Conservation (phyloP, 2,329 filamentous ascomycete genomes). For the Huntiella decipiens region DNA sequence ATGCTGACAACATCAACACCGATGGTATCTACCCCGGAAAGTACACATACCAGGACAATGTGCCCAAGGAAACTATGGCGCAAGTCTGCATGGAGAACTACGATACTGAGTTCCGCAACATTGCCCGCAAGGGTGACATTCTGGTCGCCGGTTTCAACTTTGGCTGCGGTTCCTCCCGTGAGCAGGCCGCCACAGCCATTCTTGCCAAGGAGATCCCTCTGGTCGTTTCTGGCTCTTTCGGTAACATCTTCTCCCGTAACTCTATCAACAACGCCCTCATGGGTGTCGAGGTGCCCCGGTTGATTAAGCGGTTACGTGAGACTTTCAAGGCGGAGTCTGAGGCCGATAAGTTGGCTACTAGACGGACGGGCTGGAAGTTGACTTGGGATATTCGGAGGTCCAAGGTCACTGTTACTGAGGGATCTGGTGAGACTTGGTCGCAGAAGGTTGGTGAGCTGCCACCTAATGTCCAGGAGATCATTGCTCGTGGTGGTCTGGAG, state of each 20-base stretch:
- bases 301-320: slow-evolving; percentile 47
- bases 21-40: slow-evolving; percentile 82
- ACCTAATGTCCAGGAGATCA: slow-evolving; percentile 72
- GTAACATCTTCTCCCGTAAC: slow-evolving; percentile 66
- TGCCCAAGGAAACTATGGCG: slow-evolving; percentile 63
- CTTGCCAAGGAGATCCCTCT: slow-evolving; percentile 64
- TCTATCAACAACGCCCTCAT: slow-evolving; percentile 64
- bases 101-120: slow-evolving; percentile 47
- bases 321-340: slow-evolving; percentile 6
- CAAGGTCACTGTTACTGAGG: slow-evolving; percentile 52
- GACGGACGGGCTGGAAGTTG: slow-evolving; percentile 66
- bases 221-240: slow-evolving; percentile 63
- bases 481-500: slow-evolving; percentile 58
- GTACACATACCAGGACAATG: slow-evolving; percentile 77
- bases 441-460: slow-evolving; percentile 70
- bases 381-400: slow-evolving; percentile 62
- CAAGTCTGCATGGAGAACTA: slow-evolving; percentile 90
- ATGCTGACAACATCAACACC: slow-evolving; percentile 69
- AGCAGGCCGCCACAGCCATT: slow-evolving; percentile 78
- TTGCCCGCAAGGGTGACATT: slow-evolving; percentile 54
- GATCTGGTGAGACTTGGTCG: slow-evolving; percentile 50
- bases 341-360: slow-evolving; percentile 36
- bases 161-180: slow-evolving; percentile 61
- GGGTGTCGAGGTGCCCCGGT: slow-evolving; percentile 47
- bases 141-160: slow-evolving; percentile 80